Percentiles rank a stretch among this genome's conserved stretches.
Evolutionary conservation across 2,329 filamentous ascomycete species (phyloP).

Genomic region (Ophiostoma fasciatum): DNA sequence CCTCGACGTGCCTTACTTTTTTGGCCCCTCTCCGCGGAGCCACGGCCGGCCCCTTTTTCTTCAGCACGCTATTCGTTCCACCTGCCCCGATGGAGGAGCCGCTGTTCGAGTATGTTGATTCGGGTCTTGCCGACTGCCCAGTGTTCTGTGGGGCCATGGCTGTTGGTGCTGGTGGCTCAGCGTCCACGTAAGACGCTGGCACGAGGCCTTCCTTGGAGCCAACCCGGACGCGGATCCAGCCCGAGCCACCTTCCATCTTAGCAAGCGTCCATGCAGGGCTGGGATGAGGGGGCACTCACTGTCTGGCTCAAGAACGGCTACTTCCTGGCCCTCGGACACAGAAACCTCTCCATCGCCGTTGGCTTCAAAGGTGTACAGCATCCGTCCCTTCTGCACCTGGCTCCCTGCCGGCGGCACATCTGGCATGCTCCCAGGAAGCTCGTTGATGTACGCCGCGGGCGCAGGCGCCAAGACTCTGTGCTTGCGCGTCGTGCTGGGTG

Average conservation of each 20-base stretch:
- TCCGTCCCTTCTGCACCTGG: slow-evolving; percentile 58
- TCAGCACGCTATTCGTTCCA: too few species aligned
- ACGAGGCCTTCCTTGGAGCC: slow-evolving; percentile 72
- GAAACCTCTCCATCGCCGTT: slow-evolving; percentile 68
- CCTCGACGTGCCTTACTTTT: slow-evolving; percentile 86
- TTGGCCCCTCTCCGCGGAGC: slow-evolving; percentile 83
- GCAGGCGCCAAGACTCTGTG: slow-evolving; percentile 78
- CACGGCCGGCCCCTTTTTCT: slow-evolving; percentile 85
- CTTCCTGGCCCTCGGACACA: slow-evolving; percentile 63
- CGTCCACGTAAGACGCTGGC: slow-evolving; percentile 71
- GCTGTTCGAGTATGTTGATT: slow-evolving; percentile 66
- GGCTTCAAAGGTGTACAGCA: slow-evolving; percentile 79
- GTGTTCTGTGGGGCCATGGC: slow-evolving; percentile 30
- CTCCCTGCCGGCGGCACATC: slow-evolving; percentile 23
- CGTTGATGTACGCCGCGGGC: slow-evolving; percentile 62
- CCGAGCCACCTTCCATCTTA: slow-evolving; percentile 57
- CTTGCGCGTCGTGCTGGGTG: slow-evolving; percentile 30
- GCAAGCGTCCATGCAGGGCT: not conserved
- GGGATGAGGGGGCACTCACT: slow-evolving; percentile 40
- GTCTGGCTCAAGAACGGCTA: slow-evolving; percentile 71
- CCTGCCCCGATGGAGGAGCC: slow-evolving; percentile 45
- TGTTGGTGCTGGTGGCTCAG: slow-evolving; percentile 31
- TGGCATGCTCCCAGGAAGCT: slow-evolving; percentile 38
- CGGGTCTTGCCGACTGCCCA: slow-evolving; percentile 41
- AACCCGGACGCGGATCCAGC: slow-evolving; percentile 75